These are phyloP conservation scores for Pseudisothecium myosuroides DNA, from an alignment of 225 moss, liverwort and hornwort genomes.

Conservation along the genomic window DNA sequence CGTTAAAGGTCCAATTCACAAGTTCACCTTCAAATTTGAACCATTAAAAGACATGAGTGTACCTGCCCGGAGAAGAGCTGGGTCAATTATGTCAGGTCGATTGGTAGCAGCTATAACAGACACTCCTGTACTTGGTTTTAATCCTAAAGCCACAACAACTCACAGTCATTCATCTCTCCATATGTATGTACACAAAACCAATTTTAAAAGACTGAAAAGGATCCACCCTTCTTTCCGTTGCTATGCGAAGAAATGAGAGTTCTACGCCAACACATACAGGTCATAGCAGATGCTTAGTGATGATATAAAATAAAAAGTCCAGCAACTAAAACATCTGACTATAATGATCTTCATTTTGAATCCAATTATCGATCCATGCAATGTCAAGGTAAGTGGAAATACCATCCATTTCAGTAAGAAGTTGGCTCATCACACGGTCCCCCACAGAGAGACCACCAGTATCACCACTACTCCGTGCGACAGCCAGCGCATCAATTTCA, in stretches of 20 bases:
- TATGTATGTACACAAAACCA: not conserved
- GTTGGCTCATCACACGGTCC: conserved; percentile 94
- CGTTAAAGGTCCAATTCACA: not conserved
- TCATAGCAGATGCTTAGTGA: not conserved
- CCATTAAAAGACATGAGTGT: not conserved
- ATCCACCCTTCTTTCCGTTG: not conserved
- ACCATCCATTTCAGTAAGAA: conserved; percentile 98
- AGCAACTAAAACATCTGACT: not conserved
- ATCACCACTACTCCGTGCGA: conserved; percentile 49
- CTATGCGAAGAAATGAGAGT: not conserved
- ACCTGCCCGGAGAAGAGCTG: conserved; percentile 94
- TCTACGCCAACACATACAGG: not conserved
- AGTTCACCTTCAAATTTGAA: not conserved
- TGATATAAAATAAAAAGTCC: not conserved
- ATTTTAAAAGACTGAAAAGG: not conserved
- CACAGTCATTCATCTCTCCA: not conserved
- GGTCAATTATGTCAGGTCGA: conserved; percentile 82
- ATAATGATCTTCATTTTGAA: not conserved
- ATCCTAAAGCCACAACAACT: conserved; percentile 25
- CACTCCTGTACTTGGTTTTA: conserved; percentile 78
- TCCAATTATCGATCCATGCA: not conserved
- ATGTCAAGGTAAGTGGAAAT: not conserved
- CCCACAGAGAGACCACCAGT: conserved; percentile 72
- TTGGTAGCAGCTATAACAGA: conserved; percentile 98
- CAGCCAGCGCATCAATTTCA: conserved; percentile 93